These are phyloP conservation scores for Phytopythium aichiense DNA, from an alignment of 352 stramenopile species.

Conservation along the genomic window DNA sequence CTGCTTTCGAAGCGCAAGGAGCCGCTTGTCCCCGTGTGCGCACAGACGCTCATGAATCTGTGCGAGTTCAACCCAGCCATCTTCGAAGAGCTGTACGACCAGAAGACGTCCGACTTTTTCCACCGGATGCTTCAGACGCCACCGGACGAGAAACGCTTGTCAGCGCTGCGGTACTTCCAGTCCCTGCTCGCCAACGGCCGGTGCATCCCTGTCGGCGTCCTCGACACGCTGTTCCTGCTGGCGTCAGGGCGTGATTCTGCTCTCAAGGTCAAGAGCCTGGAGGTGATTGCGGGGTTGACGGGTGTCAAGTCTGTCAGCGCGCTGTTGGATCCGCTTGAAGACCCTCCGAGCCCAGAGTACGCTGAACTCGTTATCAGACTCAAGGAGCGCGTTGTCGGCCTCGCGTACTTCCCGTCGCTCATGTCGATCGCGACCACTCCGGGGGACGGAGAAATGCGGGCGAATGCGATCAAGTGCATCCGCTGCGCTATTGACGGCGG, in stretches of 20 bases:
- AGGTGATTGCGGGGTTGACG: constrained; percentile 48
- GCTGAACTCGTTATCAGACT: constrained; percentile 45
- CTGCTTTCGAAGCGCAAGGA: constrained; percentile 59
- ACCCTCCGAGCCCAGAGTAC: constrained; percentile 33
- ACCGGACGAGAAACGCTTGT: constrained; percentile 69
- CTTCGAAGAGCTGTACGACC: constrained; percentile 58
- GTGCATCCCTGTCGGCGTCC: constrained; percentile 43
- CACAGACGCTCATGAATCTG: constrained; percentile 75
- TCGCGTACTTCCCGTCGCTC: constrained; percentile 56
- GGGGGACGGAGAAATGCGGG: constrained; percentile 36
- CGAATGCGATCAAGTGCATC: constrained; percentile 69
- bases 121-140: constrained; percentile 71
- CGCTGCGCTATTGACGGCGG: constrained; percentile 56
- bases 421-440: constrained; percentile 57
- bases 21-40: constrained; percentile 54
- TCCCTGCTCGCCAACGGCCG: constrained; percentile 58
- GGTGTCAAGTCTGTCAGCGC: constrained; percentile 46
- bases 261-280: constrained; percentile 48
- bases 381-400: constrained; percentile 54
- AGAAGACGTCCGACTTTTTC: constrained; percentile 72
- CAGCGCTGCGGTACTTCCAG: constrained; percentile 65
- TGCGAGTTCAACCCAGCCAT: constrained; percentile 69
- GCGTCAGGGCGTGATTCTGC: constrained; percentile 47
- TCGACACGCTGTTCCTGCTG: constrained; percentile 76
- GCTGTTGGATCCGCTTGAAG: constrained; percentile 39